Conservation (phyloP, 768 basidiomycete genomes). For the Mycena leptocephala region DNA sequence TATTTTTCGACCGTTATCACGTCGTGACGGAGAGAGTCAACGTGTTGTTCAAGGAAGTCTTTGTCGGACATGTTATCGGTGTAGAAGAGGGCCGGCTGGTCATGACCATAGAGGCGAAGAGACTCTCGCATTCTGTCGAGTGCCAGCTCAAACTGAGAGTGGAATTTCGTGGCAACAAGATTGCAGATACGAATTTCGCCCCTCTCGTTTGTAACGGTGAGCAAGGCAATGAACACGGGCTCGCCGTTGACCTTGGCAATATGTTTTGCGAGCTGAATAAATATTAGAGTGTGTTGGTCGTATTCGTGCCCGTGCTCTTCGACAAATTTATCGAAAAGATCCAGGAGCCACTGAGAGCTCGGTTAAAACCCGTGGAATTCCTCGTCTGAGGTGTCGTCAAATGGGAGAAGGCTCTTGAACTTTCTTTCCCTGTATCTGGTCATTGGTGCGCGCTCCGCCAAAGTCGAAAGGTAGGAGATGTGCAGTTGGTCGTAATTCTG, state of each 20-base stretch:
- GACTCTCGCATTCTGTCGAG: slow-evolving; percentile 41
- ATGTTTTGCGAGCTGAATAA: slow-evolving; percentile 49
- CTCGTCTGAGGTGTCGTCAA: too few species aligned
- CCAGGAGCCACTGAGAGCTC: too few species aligned
- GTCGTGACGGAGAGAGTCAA: slow-evolving; percentile 38
- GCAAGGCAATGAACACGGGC: slow-evolving; percentile 43
- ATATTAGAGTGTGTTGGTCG: too few species aligned
- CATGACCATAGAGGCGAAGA: slow-evolving; percentile 25
- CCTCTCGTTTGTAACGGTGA: slow-evolving; percentile 47
- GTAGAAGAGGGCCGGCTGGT: slow-evolving; percentile 24
- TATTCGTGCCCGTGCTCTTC: too few species aligned
- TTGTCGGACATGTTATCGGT: slow-evolving; percentile 41
- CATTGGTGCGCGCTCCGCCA: too few species aligned
- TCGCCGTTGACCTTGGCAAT: slow-evolving; percentile 44
- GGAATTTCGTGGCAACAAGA: slow-evolving; percentile 50
- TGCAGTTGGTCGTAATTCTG: slow-evolving; percentile 38
- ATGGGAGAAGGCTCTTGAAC: too few species aligned
- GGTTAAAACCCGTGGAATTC: too few species aligned
- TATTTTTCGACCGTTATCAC: slow-evolving; percentile 46
- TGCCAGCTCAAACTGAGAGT: slow-evolving; percentile 46
- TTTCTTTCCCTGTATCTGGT: too few species aligned
- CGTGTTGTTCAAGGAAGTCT: slow-evolving; percentile 31
- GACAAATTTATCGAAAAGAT: too few species aligned
- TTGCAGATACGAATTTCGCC: slow-evolving; percentile 41
- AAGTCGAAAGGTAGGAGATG: slow-evolving; percentile 40